A percentile compares a stretch with the other conserved stretches of the same genome.
phyloP scores from a whole-genome alignment of 164 flowering plant species.

The Akebia trifoliata region DNA sequence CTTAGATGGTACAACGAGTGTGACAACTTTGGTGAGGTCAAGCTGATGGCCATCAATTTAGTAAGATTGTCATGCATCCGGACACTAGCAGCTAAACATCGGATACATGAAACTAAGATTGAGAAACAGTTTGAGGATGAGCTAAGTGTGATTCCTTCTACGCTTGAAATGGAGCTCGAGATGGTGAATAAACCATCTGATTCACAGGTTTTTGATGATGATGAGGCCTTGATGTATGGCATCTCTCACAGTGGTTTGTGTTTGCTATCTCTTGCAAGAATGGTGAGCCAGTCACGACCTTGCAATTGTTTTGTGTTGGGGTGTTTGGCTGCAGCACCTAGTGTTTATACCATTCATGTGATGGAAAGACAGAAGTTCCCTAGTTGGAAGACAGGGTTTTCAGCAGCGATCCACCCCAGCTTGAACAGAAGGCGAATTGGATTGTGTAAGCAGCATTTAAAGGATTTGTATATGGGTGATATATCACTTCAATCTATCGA shows the following conservation, averaged over 20 bases:
- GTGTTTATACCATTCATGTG: conserved; percentile 68
- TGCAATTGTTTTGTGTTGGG: conserved; percentile 73
- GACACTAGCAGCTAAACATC: conserved; percentile 76
- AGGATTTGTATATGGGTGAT: conserved; percentile 71
- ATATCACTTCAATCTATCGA: conserved; percentile 79
- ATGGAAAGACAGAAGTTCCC: conserved; percentile 86
- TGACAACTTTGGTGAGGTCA: conserved; percentile 53
- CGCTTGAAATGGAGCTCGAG: conserved; percentile 48
- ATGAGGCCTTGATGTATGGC: conserved; percentile 63
- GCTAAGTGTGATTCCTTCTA: conserved; percentile 53
- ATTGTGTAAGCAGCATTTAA: conserved; percentile 67
- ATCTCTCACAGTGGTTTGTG: conserved; percentile 64
- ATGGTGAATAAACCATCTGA: conserved; percentile 25
- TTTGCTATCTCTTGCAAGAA: conserved; percentile 64
- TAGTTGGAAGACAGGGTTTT: conserved; percentile 85
- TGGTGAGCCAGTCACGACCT: conserved; percentile 52
- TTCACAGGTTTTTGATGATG: conserved; percentile 27
- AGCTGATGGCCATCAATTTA: conserved; percentile 42
- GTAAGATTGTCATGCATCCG: conserved; percentile 77
- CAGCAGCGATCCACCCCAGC: conserved; percentile 73
- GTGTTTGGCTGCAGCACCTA: conserved; percentile 54
- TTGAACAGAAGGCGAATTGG: conserved; percentile 65
- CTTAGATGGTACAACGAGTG: conserved; percentile 59
- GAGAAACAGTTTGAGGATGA: conserved; percentile 64
- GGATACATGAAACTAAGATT: conserved; percentile 54